A percentile compares a stretch with the other conserved stretches of the same genome.
Evolutionary conservation across 306 rosid genomes (phyloP).

Genomic region (Pyrus communis): DNA sequence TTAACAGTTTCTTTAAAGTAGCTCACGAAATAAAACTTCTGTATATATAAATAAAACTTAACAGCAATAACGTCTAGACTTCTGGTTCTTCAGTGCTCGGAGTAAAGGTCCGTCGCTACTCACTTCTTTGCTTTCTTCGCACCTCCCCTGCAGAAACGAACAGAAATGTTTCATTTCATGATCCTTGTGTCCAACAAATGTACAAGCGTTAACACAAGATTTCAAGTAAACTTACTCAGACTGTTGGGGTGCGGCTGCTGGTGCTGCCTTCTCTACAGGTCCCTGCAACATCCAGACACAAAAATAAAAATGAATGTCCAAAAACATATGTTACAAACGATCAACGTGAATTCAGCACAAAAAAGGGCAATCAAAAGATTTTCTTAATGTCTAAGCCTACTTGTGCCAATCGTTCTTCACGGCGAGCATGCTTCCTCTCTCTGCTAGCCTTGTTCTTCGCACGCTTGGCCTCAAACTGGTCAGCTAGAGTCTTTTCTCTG

Average conservation of each 20-base stretch:
- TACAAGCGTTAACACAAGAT: not conserved
- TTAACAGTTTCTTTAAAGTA: not conserved
- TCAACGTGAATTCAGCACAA: not conserved
- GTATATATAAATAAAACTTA: not conserved
- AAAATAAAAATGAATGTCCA: not conserved
- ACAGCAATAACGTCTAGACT: not conserved
- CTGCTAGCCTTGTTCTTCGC: conserved; percentile 48
- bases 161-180: too few species aligned
- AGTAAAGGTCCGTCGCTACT: not conserved
- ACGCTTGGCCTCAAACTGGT: conserved; percentile 44
- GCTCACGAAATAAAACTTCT: conserved; percentile 6
- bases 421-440: conserved; percentile 38
- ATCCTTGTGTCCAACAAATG: not conserved
- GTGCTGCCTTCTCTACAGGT: conserved; percentile 39
- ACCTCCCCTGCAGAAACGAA: conserved; percentile 16
- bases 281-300: conserved; percentile 22
- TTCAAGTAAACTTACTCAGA: conserved; percentile 21
- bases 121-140: conserved; percentile 42
- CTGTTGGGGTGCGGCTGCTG: conserved; percentile 23
- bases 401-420: conserved; percentile 41
- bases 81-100: conserved; percentile 3
- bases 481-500: conserved; percentile 38
- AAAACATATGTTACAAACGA: not conserved
- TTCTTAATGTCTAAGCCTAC: conserved; percentile 3
- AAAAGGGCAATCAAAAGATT: not conserved